Percentiles rank a stretch among this genome's conserved stretches.
phyloP scores from a whole-genome alignment of 2,329 filamentous ascomycete genomes.

The Xylariaceae sp. region DNA sequence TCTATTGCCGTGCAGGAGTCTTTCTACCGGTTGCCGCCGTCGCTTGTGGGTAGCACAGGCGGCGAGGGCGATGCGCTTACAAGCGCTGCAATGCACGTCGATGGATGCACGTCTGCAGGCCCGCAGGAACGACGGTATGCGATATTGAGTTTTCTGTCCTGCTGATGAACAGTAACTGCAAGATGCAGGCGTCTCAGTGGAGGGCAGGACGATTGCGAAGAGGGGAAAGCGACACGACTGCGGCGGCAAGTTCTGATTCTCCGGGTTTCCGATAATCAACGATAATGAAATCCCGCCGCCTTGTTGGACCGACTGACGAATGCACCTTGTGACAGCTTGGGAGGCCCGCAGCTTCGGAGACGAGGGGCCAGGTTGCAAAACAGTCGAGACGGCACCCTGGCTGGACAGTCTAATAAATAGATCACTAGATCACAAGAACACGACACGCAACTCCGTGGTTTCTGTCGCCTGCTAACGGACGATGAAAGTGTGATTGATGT shows the following conservation, averaged over 20 bases:
- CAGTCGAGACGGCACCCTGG: background rate
- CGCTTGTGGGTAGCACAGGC: background rate
- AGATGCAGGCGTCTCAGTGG: conserved; percentile 3
- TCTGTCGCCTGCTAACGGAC: too few species aligned
- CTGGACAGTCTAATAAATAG: too few species aligned
- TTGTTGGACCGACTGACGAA: background rate
- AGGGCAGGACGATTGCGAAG: conserved; percentile 3
- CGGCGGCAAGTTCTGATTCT: conserved; percentile 12
- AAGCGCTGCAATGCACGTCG: conserved; percentile 8
- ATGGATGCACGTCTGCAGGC: conserved; percentile 7
- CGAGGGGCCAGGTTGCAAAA: background rate
- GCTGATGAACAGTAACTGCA: conserved; percentile 6
- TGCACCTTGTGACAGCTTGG: too few species aligned
- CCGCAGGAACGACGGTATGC: background rate
- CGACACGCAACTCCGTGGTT: background rate
- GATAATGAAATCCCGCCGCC: conserved; percentile 9
- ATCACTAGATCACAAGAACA: background rate
- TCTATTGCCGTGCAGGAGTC: too few species aligned
- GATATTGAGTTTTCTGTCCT: conserved; percentile 9
- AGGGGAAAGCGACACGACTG: background rate
- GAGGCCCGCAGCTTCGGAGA: conserved; percentile 5
- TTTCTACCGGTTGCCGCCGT: too few species aligned
- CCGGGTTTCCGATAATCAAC: background rate
- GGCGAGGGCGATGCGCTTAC: conserved; percentile 1
- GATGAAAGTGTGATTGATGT: too few species aligned